A percentile compares a stretch with the other conserved stretches of the same genome.
Evolutionary conservation across 1,284 basidiomycete species (phyloP).

Genomic region (Pseudozyma hubeiensis): DNA sequence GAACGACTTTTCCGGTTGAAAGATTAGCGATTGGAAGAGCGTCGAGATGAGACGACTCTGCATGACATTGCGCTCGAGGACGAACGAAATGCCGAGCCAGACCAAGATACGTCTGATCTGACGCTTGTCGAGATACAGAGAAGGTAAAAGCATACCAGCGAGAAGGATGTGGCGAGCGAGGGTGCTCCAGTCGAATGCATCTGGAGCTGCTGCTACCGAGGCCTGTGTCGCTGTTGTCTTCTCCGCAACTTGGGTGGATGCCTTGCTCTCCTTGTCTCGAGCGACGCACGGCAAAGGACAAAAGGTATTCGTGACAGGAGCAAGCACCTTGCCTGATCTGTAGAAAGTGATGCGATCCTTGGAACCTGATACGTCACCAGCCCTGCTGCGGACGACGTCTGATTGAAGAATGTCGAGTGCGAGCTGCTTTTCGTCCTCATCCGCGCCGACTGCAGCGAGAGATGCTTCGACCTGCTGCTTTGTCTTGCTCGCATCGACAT

Average conservation of each 20-base stretch:
- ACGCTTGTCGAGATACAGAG: conserved; percentile 14
- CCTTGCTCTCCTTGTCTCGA: not conserved
- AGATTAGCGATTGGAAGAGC: conserved; percentile 21
- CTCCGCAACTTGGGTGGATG: not conserved
- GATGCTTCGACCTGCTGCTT: conserved; percentile 17
- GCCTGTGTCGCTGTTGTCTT: not conserved
- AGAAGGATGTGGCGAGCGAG: conserved; percentile 17
- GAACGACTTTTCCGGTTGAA: not conserved
- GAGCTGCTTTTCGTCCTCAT: conserved; percentile 18
- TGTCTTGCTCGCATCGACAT: not conserved
- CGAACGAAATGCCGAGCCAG: conserved; percentile 22
- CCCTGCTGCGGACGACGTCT: conserved; percentile 4
- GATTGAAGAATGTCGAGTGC: conserved; percentile 31
- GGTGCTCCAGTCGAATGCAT: conserved; percentile 12
- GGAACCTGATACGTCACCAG: not conserved
- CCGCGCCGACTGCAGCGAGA: conserved; percentile 13
- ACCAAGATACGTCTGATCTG: conserved; percentile 31
- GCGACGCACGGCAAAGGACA: conserved; percentile 13
- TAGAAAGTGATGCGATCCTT: conserved; percentile 20
- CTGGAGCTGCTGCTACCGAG: not conserved
- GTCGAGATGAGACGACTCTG: conserved; percentile 8
- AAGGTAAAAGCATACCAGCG: conserved; percentile 17
- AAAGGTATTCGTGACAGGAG: conserved; percentile 9
- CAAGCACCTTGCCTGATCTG: conserved; percentile 15
- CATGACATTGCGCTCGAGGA: conserved; percentile 21